phyloP scores from a whole-genome alignment of 2,329 filamentous ascomycete genomes.

The Ophiostoma pallidulum region DNA sequence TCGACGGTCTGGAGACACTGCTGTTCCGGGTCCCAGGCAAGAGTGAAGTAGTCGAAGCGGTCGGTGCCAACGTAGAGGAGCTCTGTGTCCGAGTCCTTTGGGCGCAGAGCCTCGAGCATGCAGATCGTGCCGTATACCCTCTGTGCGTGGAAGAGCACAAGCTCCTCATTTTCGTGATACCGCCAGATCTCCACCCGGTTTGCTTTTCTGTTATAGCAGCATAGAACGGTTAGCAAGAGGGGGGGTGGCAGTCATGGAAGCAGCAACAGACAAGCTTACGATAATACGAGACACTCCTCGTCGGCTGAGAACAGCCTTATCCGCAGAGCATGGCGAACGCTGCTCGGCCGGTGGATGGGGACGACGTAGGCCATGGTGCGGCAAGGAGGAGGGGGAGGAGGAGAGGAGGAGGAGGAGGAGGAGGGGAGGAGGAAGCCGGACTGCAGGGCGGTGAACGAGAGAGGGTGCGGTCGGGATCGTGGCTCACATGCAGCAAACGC shows the following conservation, averaged over 20 bases:
- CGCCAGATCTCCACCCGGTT: slow-evolving; percentile 82
- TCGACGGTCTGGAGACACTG: slow-evolving; percentile 42
- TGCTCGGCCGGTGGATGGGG: slow-evolving; percentile 86
- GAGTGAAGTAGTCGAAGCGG: slow-evolving; percentile 79
- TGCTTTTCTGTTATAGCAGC: slow-evolving; percentile 51
- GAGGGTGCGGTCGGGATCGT: background rate
- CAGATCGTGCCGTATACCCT: slow-evolving; percentile 77
- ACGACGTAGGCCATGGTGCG: slow-evolving; percentile 80
- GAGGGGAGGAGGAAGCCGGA: background rate
- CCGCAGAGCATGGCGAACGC: slow-evolving; percentile 79
- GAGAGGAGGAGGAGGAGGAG: background rate
- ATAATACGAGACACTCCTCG: slow-evolving; percentile 75
- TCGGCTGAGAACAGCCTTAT: slow-evolving; percentile 64
- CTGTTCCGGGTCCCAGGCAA: slow-evolving; percentile 64
- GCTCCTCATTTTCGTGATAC: slow-evolving; percentile 53
- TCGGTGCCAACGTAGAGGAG: slow-evolving; percentile 90
- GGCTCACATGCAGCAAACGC: background rate
- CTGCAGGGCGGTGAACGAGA: background rate
- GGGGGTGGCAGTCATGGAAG: background rate
- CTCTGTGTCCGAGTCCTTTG: slow-evolving; percentile 64
- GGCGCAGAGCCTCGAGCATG: slow-evolving; percentile 72
- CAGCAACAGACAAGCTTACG: slow-evolving; percentile 48
- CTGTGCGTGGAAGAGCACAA: slow-evolving; percentile 57
- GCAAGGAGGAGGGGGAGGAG: background rate
- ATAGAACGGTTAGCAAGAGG: slow-evolving; percentile 22